Evolutionary conservation across 306 rosid genomes (phyloP).

Genomic region (Cicer judaicum): DNA sequence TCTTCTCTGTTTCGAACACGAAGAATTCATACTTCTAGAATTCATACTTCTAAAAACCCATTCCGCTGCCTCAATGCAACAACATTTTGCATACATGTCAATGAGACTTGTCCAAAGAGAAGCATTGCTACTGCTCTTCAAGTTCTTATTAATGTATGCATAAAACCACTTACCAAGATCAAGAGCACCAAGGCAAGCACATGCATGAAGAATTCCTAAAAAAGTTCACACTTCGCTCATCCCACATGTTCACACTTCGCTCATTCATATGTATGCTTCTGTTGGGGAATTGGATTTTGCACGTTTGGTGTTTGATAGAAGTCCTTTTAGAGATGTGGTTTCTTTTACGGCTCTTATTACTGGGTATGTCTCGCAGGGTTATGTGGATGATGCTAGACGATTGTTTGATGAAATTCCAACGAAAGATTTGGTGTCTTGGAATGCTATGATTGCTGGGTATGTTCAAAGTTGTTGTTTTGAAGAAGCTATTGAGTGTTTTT

Average conservation of each 20-base stretch:
- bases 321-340: conserved; percentile 61
- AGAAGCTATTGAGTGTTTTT: conserved; percentile 65
- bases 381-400: conserved; percentile 60
- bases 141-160: conserved; percentile 66
- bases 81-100: conserved; percentile 88
- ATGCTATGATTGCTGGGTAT: conserved; percentile 86
- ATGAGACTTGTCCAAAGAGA: conserved; percentile 76
- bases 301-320: conserved; percentile 67
- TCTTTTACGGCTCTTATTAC: conserved; percentile 78
- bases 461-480: conserved; percentile 60
- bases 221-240: too few relatives aligned
- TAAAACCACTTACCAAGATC: conserved; percentile 95
- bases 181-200: conserved; percentile 84
- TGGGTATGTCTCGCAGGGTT: conserved; percentile 63
- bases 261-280: conserved; percentile 67
- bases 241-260: conserved; percentile 67
- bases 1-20: too few relatives aligned
- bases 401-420: conserved; percentile 65
- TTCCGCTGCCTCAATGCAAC: conserved; percentile 66
- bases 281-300: conserved; percentile 60
- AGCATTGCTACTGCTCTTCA: conserved; percentile 47
- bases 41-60: conserved; percentile 66
- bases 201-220: conserved; percentile 71
- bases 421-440: conserved; percentile 83
- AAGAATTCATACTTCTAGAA: too few relatives aligned